Conservation (phyloP, 2,329 filamentous ascomycete genomes). For the Fusarium coicis region DNA sequence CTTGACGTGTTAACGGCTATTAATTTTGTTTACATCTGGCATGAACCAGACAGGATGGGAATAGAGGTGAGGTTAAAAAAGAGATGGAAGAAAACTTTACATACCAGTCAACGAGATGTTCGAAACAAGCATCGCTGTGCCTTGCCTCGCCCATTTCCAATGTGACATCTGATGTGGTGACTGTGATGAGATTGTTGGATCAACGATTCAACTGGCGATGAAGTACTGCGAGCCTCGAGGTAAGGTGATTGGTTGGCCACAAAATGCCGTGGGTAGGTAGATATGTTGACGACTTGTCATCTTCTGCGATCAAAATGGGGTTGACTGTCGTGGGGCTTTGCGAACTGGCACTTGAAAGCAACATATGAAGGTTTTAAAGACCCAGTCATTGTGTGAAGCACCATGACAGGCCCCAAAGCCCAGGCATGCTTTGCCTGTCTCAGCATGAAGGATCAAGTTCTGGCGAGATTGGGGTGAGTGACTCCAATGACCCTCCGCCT, state of each 20-base stretch:
- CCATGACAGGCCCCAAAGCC: neutral
- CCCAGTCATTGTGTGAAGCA: neutral
- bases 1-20: constrained; percentile 44
- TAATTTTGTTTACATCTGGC: constrained; percentile 39
- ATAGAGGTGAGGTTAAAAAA: constrained; percentile 40
- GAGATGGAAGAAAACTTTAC: constrained; percentile 28
- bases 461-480: neutral
- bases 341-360: neutral
- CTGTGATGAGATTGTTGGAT: neutral
- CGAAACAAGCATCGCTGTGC: constrained; percentile 8
- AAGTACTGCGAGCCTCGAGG: neutral
- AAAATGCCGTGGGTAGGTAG: neutral
- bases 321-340: neutral
- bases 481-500: neutral
- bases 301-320: neutral
- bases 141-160: neutral
- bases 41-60: constrained; percentile 22
- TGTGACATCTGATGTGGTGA: neutral
- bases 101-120: constrained; percentile 33
- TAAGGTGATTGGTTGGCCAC: neutral
- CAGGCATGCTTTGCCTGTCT: neutral
- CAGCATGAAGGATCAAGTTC: neutral
- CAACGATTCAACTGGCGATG: neutral
- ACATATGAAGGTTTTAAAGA: neutral
- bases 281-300: neutral